Evolutionary conservation across 75 land plant species (phyloP).

Genomic region (Pseudotsuga menziesii): DNA sequence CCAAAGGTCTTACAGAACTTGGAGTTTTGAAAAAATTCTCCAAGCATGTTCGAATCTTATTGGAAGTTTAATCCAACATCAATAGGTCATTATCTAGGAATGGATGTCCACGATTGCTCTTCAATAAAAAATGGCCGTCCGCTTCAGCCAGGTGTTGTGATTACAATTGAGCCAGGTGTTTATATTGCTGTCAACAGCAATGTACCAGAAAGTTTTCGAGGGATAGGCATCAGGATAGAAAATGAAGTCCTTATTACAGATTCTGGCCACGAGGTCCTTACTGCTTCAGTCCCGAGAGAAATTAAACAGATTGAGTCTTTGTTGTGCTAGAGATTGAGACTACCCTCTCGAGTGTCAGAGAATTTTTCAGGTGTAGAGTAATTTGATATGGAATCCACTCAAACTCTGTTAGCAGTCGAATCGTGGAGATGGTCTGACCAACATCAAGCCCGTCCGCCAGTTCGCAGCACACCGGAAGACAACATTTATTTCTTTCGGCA

Average conservation of each 20-base stretch:
- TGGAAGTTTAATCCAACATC: constrained; percentile 67
- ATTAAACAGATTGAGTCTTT: constrained; percentile 42
- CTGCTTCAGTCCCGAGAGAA: constrained; percentile 68
- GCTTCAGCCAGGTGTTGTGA: constrained; percentile 84
- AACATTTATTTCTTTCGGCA: too few species aligned
- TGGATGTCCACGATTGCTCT: constrained; percentile 95
- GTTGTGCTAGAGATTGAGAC: constrained; percentile 6
- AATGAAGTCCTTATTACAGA: constrained; percentile 95
- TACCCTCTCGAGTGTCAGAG: too few species aligned
- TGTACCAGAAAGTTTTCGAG: constrained; percentile 70
- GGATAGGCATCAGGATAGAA: constrained; percentile 93
- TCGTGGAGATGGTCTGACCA: too few species aligned
- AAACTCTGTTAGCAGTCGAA: too few species aligned
- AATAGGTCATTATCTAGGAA: constrained; percentile 93
- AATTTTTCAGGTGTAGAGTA: too few species aligned
- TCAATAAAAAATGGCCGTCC: constrained; percentile 47
- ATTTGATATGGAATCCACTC: too few species aligned
- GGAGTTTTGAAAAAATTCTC: constrained; percentile 46
- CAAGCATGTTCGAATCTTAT: constrained; percentile 12
- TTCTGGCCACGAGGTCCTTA: constrained; percentile 81
- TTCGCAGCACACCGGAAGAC: too few species aligned
- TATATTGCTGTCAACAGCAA: constrained; percentile 58
- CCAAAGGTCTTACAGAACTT: constrained; percentile 47
- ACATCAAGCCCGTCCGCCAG: too few species aligned
- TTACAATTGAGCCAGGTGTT: constrained; percentile 94